Base-by-base conservation (phyloP, 257 asterid species). In the Nyctanthes arbortristis region DNA sequence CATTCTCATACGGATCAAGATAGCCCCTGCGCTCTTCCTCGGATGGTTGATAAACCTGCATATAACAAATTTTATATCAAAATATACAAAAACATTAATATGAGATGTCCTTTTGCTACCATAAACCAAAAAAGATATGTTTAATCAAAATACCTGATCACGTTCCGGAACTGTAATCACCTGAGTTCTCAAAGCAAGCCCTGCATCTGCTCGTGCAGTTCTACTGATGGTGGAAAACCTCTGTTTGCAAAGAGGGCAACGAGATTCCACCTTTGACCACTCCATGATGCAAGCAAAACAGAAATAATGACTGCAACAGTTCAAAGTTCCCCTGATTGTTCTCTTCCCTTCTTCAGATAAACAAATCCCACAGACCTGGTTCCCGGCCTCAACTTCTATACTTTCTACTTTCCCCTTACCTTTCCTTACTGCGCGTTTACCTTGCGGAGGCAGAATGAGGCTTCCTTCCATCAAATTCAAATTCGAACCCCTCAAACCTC, bases 221-320 rank as follows among this genome's bases (percentile, higher is more conserved):
- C 85, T 88, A 65, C 87, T 79, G 73, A 92, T 92, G 36, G 87
- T 84, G 68, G 78, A 60, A 81, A 88, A 90, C 79, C 97, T 80
- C 76, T 93, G 95, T 81, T 93, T 93, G 87, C 98, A 93, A 31
- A 90, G 84, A 13, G 98, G 96, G 63, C 96, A 93, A 22, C 97
- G 92, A 3, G 98, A 88, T 75, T 93, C 98, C 72, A 93, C 96
- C 82, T 90, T 93, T 24, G 98, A 90, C 98, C 98, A 93, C 76
- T 88, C 98, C 90, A 84, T 82, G 74, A 93, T 90, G 89, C 98
- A 93, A 64, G 95, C 85, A 78, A 90, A 93, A 79, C 98, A 93
- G 61, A 90, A 93, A 82, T 86, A 87, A 77, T 93, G 98, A 79
- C 87, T 85, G 83, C 98, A 93, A 69, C 96, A 93, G 78, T 84